Percentiles rank a stretch among this genome's conserved stretches.
Conservation (phyloP, 306 rosid genomes). For the Carpinus fangiana region DNA sequence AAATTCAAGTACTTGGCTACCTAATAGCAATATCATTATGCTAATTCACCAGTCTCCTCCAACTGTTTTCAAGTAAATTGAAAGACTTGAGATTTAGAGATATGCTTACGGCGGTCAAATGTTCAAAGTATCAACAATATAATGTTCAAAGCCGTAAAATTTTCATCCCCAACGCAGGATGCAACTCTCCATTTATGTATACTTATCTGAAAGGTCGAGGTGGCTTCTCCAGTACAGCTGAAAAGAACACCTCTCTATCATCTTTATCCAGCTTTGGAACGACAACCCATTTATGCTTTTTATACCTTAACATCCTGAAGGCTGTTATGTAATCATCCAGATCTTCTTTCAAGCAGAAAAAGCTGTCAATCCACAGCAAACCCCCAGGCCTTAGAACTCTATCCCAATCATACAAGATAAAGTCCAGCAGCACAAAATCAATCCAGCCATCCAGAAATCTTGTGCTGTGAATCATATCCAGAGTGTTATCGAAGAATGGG, state of each 20-base stretch:
- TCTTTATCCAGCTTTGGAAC: constrained; percentile 74
- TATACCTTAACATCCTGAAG: constrained; percentile 59
- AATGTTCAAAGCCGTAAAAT: background rate
- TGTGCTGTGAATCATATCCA: constrained; percentile 78
- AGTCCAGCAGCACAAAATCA: constrained; percentile 68
- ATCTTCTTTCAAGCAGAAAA: constrained; percentile 69
- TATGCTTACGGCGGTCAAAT: background rate
- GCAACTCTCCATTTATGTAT: background rate
- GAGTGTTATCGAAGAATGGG: constrained; percentile 70
- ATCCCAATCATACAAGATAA: constrained; percentile 74
- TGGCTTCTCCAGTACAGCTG: constrained; percentile 75
- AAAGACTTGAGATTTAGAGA: background rate
- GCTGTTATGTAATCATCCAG: constrained; percentile 61
- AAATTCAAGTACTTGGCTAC: too few relatives aligned
- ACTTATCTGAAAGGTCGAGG: constrained; percentile 62
- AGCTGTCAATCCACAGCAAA: constrained; percentile 74
- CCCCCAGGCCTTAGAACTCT: constrained; percentile 82
- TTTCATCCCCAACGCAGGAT: background rate
- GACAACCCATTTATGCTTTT: constrained; percentile 61
- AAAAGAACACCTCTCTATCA: constrained; percentile 67
- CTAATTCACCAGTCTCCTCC: background rate
- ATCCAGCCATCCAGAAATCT: constrained; percentile 84
- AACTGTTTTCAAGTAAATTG: background rate
- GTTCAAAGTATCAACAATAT: background rate
- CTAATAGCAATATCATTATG: too few relatives aligned